Evolutionary conservation across 192 early-diverging fungal species (phyloP), one percentile per base, ranked within the genome.

Genomic region (Spinellus fusiger): DNA sequence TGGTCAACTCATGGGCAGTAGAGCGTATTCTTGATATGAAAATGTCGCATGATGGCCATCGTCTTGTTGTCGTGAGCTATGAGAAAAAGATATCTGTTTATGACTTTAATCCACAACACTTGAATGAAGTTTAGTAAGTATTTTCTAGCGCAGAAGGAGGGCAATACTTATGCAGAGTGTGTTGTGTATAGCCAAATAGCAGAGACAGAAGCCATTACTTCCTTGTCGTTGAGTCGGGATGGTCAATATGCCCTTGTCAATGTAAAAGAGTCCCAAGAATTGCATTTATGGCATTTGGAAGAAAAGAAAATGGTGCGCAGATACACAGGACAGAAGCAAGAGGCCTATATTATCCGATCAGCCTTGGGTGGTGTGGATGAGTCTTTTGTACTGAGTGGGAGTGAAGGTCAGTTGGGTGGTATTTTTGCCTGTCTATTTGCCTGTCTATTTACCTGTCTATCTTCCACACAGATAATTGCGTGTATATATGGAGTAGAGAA

Each of bases 281-380:
- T 96, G 37, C 91, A 95, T 70, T 70, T 98, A 63, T 98, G 94
- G 93, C 84, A 94, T 62, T 64, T 98, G 23, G 66, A 76, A 31
- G 75, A 88, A 33, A 74, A 73, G 44, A 66, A 73, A 29, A 70
- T 95, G n/a, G 77, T 89, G 7, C 86, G 84, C 22, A 87, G 85
- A 31, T 96, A 89, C 59, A 62, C 71, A 10, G 96, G 94, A 0
- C 89, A 90, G 33, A 89, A 88, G 38, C 94, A 96, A 69, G 89
- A 86, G 0, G 70, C 80, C 7, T 96, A 89, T 69, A 88, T 96
- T 28, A 95, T 98, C 58, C 81, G 96, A 52, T 93, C 89, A 3
- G 86, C 89, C 25, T 93, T 98, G 79, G 96, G 92, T 9, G 95
- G 96, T 12, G 59, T 80, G 23, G 75, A 88, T 49, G 84, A 95